Conservation (phyloP, 208 protist species). For the Leishmania guyanensis region DNA sequence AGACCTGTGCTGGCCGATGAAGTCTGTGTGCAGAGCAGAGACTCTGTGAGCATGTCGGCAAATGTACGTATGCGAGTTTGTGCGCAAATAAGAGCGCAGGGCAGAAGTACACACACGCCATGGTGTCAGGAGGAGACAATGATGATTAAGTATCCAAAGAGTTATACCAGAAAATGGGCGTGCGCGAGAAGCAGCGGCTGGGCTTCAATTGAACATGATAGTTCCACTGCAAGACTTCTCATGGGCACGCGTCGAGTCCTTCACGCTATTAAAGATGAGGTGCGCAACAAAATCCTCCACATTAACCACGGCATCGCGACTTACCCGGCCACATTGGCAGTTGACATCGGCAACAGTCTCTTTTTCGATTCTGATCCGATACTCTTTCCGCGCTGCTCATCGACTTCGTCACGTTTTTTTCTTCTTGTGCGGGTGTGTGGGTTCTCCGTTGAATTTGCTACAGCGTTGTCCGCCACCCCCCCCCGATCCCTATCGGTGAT, state of each 20-base stretch:
- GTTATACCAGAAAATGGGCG: background rate
- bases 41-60: background rate
- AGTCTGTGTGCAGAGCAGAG: background rate
- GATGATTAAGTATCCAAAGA: no score
- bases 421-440: background rate
- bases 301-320: background rate
- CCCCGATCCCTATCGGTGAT: background rate
- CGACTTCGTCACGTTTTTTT: background rate
- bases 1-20: no score
- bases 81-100: background rate
- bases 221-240: background rate
- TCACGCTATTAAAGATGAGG: background rate
- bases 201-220: background rate
- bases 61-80: background rate
- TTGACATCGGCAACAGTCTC: background rate
- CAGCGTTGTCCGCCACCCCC: background rate
- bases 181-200: background rate
- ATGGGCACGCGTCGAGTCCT: background rate
- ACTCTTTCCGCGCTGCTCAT: background rate
- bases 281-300: background rate
- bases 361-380: no score
- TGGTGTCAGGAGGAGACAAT: background rate
- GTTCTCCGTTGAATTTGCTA: background rate
- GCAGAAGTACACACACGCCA: background rate
- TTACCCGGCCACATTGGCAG: background rate